A percentile compares a stretch with the other conserved stretches of the same genome.
phyloP scores from a whole-genome alignment of 2,329 filamentous ascomycete genomes.

The Aspergillus hiratsukae region DNA sequence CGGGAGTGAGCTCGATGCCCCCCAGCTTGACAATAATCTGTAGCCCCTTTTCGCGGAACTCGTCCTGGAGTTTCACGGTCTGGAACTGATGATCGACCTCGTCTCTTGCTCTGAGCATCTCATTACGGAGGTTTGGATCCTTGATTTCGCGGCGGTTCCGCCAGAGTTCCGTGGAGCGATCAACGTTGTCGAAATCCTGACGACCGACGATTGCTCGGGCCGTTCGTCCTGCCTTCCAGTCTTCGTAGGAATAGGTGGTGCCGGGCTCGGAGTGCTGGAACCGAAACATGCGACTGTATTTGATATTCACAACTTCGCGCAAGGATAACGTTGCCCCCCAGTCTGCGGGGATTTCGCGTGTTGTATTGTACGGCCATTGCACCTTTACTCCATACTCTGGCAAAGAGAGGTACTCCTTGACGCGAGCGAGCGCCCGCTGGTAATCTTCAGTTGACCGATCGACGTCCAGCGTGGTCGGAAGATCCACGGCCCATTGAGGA shows the following conservation, averaged over 20 bases:
- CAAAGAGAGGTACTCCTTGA: constrained; percentile 6
- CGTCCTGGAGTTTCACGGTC: constrained; percentile 9
- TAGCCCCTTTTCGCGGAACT: constrained; percentile 12
- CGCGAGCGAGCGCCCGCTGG: not conserved
- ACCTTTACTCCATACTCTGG: constrained; percentile 7
- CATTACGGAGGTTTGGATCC: not conserved
- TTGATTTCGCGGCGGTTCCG: not conserved
- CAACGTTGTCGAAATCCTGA: not conserved
- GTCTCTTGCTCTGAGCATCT: not conserved
- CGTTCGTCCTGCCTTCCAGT: constrained; percentile 12
- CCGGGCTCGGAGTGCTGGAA: constrained; percentile 13
- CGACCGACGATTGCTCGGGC: constrained; percentile 6
- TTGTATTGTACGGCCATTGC: constrained; percentile 1
- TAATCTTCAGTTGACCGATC: not conserved
- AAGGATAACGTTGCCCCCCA: constrained; percentile 2
- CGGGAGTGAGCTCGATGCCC: constrained; percentile 10
- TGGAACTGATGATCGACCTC: constrained; percentile 10
- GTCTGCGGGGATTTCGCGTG: constrained; percentile 2
- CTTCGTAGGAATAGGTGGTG: constrained; percentile 9
- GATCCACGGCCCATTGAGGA: not conserved
- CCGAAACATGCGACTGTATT: constrained; percentile 3
- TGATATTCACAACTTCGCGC: not conserved
- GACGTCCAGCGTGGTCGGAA: not conserved
- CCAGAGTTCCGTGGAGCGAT: not conserved
- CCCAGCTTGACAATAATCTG: constrained; percentile 10